A percentile compares a stretch with the other conserved stretches of the same genome.
These are phyloP conservation scores for Pseudonectria foliicola DNA, from an alignment of 2,329 filamentous ascomycete species.

Conservation along the genomic window DNA sequence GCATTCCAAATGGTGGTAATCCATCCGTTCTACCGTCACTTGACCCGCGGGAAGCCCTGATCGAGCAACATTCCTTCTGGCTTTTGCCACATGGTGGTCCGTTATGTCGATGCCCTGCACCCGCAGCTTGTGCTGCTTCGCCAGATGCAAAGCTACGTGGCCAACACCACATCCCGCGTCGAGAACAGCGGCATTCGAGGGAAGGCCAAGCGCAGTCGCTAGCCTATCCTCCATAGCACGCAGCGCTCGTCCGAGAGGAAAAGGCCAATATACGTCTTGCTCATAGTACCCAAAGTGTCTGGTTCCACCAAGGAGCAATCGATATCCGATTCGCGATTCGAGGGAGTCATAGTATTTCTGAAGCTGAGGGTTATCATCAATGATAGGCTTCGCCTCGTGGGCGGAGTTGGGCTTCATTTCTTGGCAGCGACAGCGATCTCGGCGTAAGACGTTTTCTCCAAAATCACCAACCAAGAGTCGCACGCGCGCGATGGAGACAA, in stretches of 20 bases:
- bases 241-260: conserved; percentile 36
- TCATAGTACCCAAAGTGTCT: conserved; percentile 44
- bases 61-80: conserved; percentile 31
- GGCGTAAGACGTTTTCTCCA: too few relatives aligned
- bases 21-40: conserved; percentile 33
- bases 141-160: conserved; percentile 42
- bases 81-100: conserved; percentile 38
- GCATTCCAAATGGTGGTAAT: conserved; percentile 44
- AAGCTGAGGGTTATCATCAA: conserved; percentile 32
- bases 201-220: conserved; percentile 28
- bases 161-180: conserved; percentile 46
- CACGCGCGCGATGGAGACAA: too few relatives aligned
- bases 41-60: conserved; percentile 25
- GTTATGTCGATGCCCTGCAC: conserved; percentile 42
- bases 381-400: conserved; percentile 18
- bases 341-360: conserved; percentile 39
- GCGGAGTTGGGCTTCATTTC: too few relatives aligned
- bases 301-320: conserved; percentile 37
- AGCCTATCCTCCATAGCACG: conserved; percentile 46
- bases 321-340: conserved; percentile 37
- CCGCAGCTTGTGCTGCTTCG: conserved; percentile 28
- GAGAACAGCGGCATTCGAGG: conserved; percentile 34
- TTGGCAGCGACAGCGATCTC: too few relatives aligned
- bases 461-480: too few relatives aligned
- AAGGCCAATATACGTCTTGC: conserved; percentile 37